phyloP scores from a whole-genome alignment of 2,329 filamentous ascomycete species.

The Curvularia sp. region DNA sequence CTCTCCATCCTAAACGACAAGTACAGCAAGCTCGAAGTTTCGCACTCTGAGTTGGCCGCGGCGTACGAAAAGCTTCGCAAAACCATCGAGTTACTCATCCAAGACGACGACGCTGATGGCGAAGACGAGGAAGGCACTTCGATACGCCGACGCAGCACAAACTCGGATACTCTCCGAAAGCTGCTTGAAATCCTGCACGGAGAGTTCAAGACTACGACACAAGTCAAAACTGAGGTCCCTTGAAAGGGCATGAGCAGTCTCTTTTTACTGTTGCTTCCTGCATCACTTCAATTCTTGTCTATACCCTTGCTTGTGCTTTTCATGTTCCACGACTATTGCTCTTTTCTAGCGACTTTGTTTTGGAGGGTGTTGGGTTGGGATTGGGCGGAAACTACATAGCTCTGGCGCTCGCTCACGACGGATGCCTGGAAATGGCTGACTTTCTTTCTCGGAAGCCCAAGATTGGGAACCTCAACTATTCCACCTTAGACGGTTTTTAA shows the following conservation, averaged over 20 bases:
- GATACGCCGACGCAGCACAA: slow-evolving; percentile 35
- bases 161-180: slow-evolving; percentile 48
- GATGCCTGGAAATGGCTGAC: background rate
- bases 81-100: slow-evolving; percentile 48
- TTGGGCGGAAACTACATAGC: background rate
- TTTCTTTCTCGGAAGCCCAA: background rate
- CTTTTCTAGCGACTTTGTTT: slow-evolving; percentile 20
- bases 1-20: slow-evolving; percentile 62
- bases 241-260: background rate
- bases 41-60: slow-evolving; percentile 55
- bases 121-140: slow-evolving; percentile 36
- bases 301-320: slow-evolving; percentile 20
- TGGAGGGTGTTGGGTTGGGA: slow-evolving; percentile 15
- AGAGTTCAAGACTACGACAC: slow-evolving; percentile 38
- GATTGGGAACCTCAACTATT: background rate
- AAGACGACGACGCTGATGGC: slow-evolving; percentile 43
- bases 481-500: slow-evolving; percentile 1
- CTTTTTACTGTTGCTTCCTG: slow-evolving; percentile 3
- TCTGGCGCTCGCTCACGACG: background rate
- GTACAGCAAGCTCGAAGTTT: slow-evolving; percentile 63
- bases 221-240: slow-evolving; percentile 33
- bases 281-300: slow-evolving; percentile 19
- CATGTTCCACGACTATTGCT: slow-evolving; percentile 8
- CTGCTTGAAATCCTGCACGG: slow-evolving; percentile 50
- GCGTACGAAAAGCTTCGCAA: slow-evolving; percentile 52